A percentile compares a stretch with the other conserved stretches of the same genome.
phyloP scores from a whole-genome alignment of 257 asterid species.

The Jasminum sambac region DNA sequence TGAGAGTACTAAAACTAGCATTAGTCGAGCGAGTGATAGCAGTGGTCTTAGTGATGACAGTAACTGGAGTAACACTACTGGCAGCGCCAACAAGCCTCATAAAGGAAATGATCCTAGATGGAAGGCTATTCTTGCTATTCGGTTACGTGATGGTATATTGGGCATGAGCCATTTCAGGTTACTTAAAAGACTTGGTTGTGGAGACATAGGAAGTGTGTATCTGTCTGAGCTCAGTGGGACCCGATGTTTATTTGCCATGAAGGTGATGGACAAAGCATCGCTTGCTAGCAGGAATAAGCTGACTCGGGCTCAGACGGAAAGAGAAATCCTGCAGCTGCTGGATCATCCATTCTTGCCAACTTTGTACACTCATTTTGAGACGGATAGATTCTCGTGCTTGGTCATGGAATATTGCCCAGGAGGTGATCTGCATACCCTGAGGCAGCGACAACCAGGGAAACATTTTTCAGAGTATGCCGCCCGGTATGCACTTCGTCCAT shows the following conservation, averaged over 20 bases:
- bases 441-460: conserved; percentile 57
- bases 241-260: conserved; percentile 51
- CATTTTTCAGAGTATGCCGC: conserved; percentile 62
- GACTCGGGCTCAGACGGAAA: conserved; percentile 53
- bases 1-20: conserved; percentile 54
- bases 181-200: conserved; percentile 53
- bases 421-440: conserved; percentile 53
- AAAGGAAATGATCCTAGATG: conserved; percentile 64
- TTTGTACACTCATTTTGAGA: conserved; percentile 58
- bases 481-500: conserved; percentile 32
- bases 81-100: conserved; percentile 57
- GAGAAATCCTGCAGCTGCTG: conserved; percentile 55
- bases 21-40: conserved; percentile 51
- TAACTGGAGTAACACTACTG: conserved; percentile 53
- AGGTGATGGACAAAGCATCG: conserved; percentile 59
- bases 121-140: conserved; percentile 54
- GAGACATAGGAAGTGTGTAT: conserved; percentile 58
- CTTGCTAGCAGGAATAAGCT: conserved; percentile 51
- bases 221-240: conserved; percentile 54
- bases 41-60: conserved; percentile 58
- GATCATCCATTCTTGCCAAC: conserved; percentile 65
- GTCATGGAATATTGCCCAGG: conserved; percentile 67
- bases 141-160: conserved; percentile 41
- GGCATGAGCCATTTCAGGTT: conserved; percentile 57
- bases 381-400: conserved; percentile 52